Evolutionary conservation across 129 eudicot species (phyloP).

Genomic region (Escallonia herrerae): DNA sequence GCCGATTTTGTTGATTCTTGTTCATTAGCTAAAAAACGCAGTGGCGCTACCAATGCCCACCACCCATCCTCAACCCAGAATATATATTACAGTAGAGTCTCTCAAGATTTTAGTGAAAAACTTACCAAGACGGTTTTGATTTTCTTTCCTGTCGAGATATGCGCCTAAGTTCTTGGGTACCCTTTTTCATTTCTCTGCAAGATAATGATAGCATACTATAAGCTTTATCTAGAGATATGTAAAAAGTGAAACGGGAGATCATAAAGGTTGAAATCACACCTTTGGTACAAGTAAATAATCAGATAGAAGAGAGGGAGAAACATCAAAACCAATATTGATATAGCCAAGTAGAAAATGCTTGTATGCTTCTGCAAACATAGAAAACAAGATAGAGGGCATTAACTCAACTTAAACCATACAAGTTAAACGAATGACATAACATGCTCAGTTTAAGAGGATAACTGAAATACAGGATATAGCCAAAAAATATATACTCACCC

Average conservation of each 20-base stretch:
- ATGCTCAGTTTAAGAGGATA: too few species aligned
- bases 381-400: not conserved
- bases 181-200: conserved; percentile 65
- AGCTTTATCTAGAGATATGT: not conserved
- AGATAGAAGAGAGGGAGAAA: conserved; percentile 72
- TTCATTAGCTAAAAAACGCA: too few species aligned
- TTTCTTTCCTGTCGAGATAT: conserved; percentile 53
- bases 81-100: too few species aligned
- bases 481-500: too few species aligned
- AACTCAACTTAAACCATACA: too few species aligned
- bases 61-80: too few species aligned
- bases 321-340: conserved; percentile 63
- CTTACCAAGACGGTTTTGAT: conserved; percentile 63
- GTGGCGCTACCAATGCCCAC: too few species aligned
- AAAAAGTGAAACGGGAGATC: conserved; percentile 1
- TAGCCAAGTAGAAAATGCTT: conserved; percentile 60
- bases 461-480: too few species aligned
- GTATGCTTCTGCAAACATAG: conserved; percentile 65
- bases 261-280: conserved; percentile 32
- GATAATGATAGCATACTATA: conserved; percentile 10
- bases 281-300: conserved; percentile 67
- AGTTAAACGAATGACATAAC: too few species aligned
- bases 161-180: conserved; percentile 65
- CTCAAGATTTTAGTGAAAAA: not conserved
- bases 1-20: too few species aligned